Conservation (phyloP, 345 rosid species). For the Eucalyptus polyanthemos region DNA sequence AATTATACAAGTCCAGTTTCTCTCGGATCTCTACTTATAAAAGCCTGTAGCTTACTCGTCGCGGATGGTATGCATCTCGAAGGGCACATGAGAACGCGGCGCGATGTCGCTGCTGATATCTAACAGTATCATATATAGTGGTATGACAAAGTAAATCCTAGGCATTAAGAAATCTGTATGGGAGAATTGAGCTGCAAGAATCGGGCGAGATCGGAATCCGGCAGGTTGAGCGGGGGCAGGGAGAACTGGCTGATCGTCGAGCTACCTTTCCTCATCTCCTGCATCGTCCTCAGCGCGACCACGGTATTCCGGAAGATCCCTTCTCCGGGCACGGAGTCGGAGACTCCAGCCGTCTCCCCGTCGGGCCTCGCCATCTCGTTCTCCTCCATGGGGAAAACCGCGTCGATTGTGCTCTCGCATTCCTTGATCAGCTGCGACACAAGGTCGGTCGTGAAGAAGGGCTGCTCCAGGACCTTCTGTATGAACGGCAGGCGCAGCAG, state of each 20-base stretch:
- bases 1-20: not conserved
- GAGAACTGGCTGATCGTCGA: constrained; percentile 62
- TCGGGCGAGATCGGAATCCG: constrained; percentile 39
- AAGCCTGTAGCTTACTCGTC: not conserved
- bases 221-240: constrained; percentile 60
- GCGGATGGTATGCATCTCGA: not conserved
- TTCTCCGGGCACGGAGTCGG: constrained; percentile 21
- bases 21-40: not conserved
- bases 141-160: not conserved
- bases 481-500: constrained; percentile 50
- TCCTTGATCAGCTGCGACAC: constrained; percentile 66
- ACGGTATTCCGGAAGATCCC: constrained; percentile 71
- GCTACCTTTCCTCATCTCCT: constrained; percentile 72
- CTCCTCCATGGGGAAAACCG: constrained; percentile 31
- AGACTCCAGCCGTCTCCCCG: constrained; percentile 7
- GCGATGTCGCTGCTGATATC: not conserved
- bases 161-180: constrained; percentile 29
- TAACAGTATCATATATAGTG: not conserved
- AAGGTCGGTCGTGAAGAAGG: constrained; percentile 72
- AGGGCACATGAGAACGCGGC: not conserved
- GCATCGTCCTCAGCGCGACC: constrained; percentile 63
- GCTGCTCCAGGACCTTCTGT: constrained; percentile 55
- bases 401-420: constrained; percentile 52
- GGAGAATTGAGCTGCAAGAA: constrained; percentile 36
- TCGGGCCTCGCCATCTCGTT: not conserved